Base-by-base conservation (phyloP, 352 stramenopile genomes). In the Phytophthora rubi region DNA sequence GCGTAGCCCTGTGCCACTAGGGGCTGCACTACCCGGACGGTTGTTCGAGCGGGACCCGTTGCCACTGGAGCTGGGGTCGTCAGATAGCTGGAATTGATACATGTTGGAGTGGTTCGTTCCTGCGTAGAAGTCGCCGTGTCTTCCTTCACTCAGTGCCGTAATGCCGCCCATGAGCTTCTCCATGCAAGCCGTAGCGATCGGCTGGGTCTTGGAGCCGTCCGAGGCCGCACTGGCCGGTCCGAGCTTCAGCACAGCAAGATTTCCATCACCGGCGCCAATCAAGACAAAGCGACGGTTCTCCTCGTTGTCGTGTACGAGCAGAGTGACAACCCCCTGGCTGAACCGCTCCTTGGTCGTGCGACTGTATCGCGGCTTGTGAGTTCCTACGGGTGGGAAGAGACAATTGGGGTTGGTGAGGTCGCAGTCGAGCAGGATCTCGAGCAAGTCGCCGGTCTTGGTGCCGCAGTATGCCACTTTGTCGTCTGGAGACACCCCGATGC, bases 21-120 rank as follows among this genome's bases (percentile, higher is more conserved):
- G 8, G 12, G 26, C 33, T 47, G 66, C 68, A 56, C 62, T 75
- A 52, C 16, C 23, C n/a, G 67, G 61, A 16, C 63, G 67, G 21
- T 28, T 80, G 63, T 76, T 80, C 15, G 57, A 64, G 45, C 54
- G 59, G 2, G 65, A 48, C 3, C 44, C 39, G n/a, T 28, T 64
- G 26, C 48, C 32, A 47, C 26, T 61, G 26, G 53, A 59, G 26
- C 15, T 69, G 16, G 53, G 62, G 28, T 77, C 64, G 8, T 80
- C 68, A 7, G 60, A 49, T 9, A 97, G 66, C 30, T 92, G 81
- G 68, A 95, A 96, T 60, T 90, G 82, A 79, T 98, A 99, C 65
- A 96, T 95, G 79, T 99, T 98, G 37, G 89, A 97, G 35, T 97
- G 89, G 70, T 95, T 95, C 16, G 97, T 99, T 45, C 95, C 96